Evolutionary conservation across 306 rosid species (phyloP).

Genomic region (Pachyrhizus erosus): DNA sequence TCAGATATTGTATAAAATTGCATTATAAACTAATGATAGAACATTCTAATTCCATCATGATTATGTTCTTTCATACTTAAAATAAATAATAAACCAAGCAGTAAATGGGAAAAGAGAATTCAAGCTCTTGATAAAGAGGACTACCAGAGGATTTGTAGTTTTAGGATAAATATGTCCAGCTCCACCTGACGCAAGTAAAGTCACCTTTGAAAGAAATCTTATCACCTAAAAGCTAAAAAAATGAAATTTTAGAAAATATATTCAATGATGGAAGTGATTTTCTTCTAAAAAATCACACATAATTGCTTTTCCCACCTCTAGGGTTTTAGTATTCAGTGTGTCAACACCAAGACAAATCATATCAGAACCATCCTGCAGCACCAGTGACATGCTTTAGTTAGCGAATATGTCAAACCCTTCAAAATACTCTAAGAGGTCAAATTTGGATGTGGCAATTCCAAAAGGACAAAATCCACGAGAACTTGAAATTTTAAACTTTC

Average conservation of each 20-base stretch:
- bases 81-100: conserved; percentile 27
- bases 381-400: conserved; percentile 45
- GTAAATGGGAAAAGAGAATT: conserved; percentile 4
- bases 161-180: conserved; percentile 96
- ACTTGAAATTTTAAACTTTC: not conserved
- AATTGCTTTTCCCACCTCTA: conserved; percentile 64
- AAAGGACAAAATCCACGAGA: not conserved
- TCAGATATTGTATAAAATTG: not conserved
- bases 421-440: conserved; percentile 2
- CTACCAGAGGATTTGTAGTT: conserved; percentile 96
- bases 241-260: conserved; percentile 34
- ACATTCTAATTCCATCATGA: conserved; percentile 18
- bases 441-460: conserved; percentile 28
- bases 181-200: conserved; percentile 95
- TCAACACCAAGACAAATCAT: conserved; percentile 86
- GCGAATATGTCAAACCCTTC: conserved; percentile 35
- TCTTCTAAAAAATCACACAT: conserved; percentile 17
- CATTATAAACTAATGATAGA: conserved; percentile 7
- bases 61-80: not conserved
- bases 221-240: conserved; percentile 71
- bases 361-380: conserved; percentile 74
- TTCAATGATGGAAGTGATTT: conserved; percentile 10
- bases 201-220: conserved; percentile 90
- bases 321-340: conserved; percentile 75
- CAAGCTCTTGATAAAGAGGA: conserved; percentile 24